Evolutionary conservation across 1,284 basidiomycete genomes (phyloP), one percentile per base, ranked within the genome.

Genomic region (Pyrrhoderma noxium): DNA sequence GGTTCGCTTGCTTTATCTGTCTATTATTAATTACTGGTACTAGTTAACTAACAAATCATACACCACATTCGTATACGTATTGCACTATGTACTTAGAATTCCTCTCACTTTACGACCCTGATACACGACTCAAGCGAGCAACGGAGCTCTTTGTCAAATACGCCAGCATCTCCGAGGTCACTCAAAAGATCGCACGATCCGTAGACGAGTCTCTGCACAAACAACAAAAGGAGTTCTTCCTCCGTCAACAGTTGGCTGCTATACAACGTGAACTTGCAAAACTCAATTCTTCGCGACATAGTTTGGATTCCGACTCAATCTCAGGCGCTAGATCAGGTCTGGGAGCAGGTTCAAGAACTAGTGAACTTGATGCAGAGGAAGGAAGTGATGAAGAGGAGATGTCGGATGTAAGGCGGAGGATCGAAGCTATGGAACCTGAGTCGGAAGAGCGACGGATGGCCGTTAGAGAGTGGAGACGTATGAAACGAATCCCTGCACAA

Each of bases 161-260:
- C 49, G 70, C 79, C 3, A 82, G 83, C 22, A 86, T 89, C 34
- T 78, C 80, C 13, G 86, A 89, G 64, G 82, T 89, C 0, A 77
- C 81, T 9, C 79, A 79, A 63, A 87, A 86, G 70, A 86, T 89
- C 47, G 80, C 83, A 2, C 75, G 76, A 25, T 80, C 82, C n/a
- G 80, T 89, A 11, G 83, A 87, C 57, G 86, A 89, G 63, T 80
- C 79, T 0, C 73, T 89, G 13, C 84, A 82, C 23, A 87, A 85
- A 54, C 86, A 89, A 58, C 86, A 89, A 67, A 89, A 89, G 59
- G 87, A 89, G 56, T 83, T 82, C 62, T 89, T 87, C 69, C 73
- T 89, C 2, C 82, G 85, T 50, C 91, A 94, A 63, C 92, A 94
- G 63, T 79, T 93, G 43, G 84, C 88, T 25, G 90, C 88, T 8